Evolutionary conservation across 176 grass and related monocot species (phyloP).

Genomic region (Oryza australiensis): DNA sequence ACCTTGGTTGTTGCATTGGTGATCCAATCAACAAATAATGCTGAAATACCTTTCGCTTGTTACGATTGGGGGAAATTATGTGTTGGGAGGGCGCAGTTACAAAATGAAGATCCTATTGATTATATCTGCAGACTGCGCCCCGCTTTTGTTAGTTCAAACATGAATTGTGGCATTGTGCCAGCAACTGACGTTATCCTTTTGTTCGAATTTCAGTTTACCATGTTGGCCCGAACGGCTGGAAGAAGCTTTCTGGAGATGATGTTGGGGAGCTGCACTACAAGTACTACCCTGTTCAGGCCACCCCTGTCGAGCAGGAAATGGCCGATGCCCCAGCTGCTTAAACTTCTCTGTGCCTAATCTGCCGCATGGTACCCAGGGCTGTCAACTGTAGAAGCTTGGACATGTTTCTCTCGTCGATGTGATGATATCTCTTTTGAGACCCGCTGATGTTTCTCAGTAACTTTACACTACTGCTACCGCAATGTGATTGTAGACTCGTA

Average conservation of each 20-base stretch:
- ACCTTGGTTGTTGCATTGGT: background rate
- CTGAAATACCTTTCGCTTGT: background rate
- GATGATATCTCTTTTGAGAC: background rate
- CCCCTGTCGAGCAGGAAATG: conserved; percentile 83
- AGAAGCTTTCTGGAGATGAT: conserved; percentile 93
- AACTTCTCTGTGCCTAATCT: background rate
- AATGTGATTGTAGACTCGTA: conserved; percentile 18
- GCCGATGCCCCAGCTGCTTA: conserved; percentile 55
- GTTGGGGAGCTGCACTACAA: conserved; percentile 89
- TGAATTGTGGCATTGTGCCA: background rate
- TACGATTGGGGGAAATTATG: background rate
- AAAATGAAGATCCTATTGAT: background rate
- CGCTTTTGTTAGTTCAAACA: background rate
- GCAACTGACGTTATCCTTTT: background rate
- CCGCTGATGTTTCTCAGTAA: conserved; percentile 18
- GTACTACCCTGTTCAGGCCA: conserved; percentile 65
- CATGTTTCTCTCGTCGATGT: conserved; percentile 22
- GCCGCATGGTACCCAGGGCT: background rate
- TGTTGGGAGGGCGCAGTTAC: background rate
- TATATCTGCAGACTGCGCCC: background rate
- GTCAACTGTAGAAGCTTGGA: conserved; percentile 18
- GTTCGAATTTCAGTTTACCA: conserved; percentile 67
- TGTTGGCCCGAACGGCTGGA: conserved; percentile 85
- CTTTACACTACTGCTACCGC: background rate
- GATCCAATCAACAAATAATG: background rate